phyloP scores from a whole-genome alignment of 768 basidiomycete genomes.

The Leccinum uliginosum region DNA sequence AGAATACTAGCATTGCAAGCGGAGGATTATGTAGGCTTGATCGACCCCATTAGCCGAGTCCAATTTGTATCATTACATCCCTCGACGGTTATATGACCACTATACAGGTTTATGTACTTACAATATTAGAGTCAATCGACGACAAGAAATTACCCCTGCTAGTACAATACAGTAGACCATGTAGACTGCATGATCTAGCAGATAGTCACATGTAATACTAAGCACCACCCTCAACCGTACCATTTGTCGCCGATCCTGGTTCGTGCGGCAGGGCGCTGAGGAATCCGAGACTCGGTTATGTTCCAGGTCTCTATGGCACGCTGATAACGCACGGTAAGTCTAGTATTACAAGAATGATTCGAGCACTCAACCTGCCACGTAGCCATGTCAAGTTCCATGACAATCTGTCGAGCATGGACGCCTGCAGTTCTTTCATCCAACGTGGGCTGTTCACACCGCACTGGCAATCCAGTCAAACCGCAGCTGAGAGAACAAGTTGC shows the following conservation, averaged over 20 bases:
- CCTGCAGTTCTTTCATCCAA: slow-evolving; percentile 61
- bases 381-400: slow-evolving; percentile 87
- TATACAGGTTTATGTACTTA: not conserved
- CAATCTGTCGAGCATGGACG: slow-evolving; percentile 75
- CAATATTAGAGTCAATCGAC: not conserved
- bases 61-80: not conserved
- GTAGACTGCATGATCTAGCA: slow-evolving; percentile 1
- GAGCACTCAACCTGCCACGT: slow-evolving; percentile 70
- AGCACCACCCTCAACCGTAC: slow-evolving; percentile 49
- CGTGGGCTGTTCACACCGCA: slow-evolving; percentile 58
- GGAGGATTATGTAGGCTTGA: not conserved
- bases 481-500: not conserved
- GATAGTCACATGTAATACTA: not conserved
- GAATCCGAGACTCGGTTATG: slow-evolving; percentile 72
- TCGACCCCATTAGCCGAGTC: not conserved
- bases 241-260: slow-evolving; percentile 61
- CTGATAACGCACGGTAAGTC: slow-evolving; percentile 35
- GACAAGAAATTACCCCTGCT: slow-evolving; percentile 10
- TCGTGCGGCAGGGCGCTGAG: slow-evolving; percentile 59
- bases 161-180: slow-evolving; percentile 16
- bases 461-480: slow-evolving; percentile 32
- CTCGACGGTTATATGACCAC: not conserved
- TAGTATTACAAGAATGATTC: not conserved
- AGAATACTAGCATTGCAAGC: not conserved
- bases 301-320: slow-evolving; percentile 84